A percentile compares a stretch with the other conserved stretches of the same genome.
Conservation (phyloP, 306 rosid species). For the Trifolium subterraneum region DNA sequence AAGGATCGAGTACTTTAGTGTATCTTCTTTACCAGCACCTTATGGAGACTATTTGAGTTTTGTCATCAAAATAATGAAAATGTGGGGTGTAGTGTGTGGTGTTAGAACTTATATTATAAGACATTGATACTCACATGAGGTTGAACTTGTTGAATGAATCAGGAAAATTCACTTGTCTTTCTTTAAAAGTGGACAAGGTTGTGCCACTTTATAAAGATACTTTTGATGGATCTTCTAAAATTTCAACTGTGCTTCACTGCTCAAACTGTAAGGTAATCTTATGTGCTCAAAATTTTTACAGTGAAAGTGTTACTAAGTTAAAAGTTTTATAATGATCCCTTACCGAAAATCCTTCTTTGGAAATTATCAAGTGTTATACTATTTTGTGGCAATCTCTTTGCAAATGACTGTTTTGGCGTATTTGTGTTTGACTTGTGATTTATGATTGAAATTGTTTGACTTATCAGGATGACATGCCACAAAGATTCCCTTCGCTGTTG, state of each 20-base stretch:
- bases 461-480: constrained; percentile 56
- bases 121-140: constrained; percentile 26
- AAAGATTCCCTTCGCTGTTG: constrained; percentile 54
- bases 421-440: constrained; percentile 26
- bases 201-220: constrained; percentile 42
- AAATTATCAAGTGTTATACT: not conserved
- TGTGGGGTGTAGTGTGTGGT: not conserved
- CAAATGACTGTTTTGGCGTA: not conserved
- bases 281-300: not conserved
- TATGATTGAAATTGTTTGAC: constrained; percentile 32
- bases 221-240: constrained; percentile 36
- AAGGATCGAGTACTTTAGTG: not conserved
- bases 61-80: constrained; percentile 6
- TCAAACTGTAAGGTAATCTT: constrained; percentile 78
- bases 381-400: constrained; percentile 6
- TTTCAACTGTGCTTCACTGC: constrained; percentile 40
- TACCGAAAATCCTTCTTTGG: constrained; percentile 13
- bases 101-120: not conserved
- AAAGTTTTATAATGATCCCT: not conserved
- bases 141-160: constrained; percentile 45
- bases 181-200: constrained; percentile 52
- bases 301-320: not conserved
- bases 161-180: constrained; percentile 61
- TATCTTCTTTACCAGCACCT: constrained; percentile 12
- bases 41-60: constrained; percentile 4